Percentiles rank a stretch among this genome's conserved stretches.
These are phyloP conservation scores for Boletus vinaceobasis DNA, from an alignment of 768 basidiomycete species.

Conservation along the genomic window DNA sequence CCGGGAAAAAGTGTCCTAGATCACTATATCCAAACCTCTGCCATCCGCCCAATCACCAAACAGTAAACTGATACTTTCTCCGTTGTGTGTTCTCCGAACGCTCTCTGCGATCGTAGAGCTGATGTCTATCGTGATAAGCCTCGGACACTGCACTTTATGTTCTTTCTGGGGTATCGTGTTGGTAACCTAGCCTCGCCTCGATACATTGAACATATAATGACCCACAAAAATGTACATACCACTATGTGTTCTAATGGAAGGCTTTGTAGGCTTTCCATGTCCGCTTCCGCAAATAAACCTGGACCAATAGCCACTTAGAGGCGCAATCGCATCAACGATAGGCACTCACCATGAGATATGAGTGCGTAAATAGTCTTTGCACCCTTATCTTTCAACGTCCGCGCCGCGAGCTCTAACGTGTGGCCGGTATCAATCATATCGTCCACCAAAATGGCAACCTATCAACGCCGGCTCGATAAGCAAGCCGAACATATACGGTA, in stretches of 20 bases:
- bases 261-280: conserved; percentile 61
- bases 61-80: conserved; percentile 85
- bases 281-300: conserved; percentile 80
- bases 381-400: conserved; percentile 85
- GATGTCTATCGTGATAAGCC: conserved; percentile 87
- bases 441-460: conserved; percentile 94
- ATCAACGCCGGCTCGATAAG: conserved; percentile 1
- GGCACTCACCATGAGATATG: conserved; percentile 79
- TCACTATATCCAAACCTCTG: conserved; percentile 27
- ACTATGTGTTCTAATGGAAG: conserved; percentile 84
- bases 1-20: conserved; percentile 6
- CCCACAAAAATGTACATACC: conserved; percentile 40
- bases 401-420: conserved; percentile 82
- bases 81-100: conserved; percentile 91
- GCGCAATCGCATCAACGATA: conserved; percentile 1
- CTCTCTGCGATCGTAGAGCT: conserved; percentile 92
- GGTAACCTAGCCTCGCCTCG: conserved; percentile 62
- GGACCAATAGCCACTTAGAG: conserved; percentile 4
- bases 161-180: conserved; percentile 89
- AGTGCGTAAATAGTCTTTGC: conserved; percentile 83
- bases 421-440: conserved; percentile 98
- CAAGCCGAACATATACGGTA: neutral
- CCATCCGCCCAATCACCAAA: conserved; percentile 79
- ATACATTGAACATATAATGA: neutral
- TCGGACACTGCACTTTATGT: conserved; percentile 59